Evolutionary conservation across 2,329 filamentous ascomycete genomes (phyloP), one percentile per base, ranked within the genome.

Genomic region (Hymenoscyphus salicellus): DNA sequence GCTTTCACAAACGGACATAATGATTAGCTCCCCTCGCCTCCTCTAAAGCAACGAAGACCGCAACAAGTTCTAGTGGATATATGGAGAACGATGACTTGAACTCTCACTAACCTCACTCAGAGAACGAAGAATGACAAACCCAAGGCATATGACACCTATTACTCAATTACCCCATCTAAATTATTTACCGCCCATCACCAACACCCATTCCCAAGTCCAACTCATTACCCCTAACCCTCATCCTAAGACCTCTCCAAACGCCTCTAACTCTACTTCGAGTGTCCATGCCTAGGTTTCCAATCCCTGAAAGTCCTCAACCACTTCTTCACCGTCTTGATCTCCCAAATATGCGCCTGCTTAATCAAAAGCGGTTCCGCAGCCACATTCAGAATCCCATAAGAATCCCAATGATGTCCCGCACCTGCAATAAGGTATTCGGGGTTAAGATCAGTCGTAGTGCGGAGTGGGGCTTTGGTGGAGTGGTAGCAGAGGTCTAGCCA

Each of bases 401-500:
- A 69, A 38, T 72, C 81, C 82, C 81, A 83, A 70, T 84, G 81
- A 72, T 85, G 83, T 0, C 83, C 82, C 0, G 77, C 79, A 1
- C 81, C 81, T 0, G 79, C 77, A 65, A 85, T 83, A 20, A 84
- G 72, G 61, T 80, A 77, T 61, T 81, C 79, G 0, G 82, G 80
- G 64, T 81, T 77, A n/a, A 80, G 74, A 63, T 82, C 78, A 0
- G 77, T 76, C 8, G 75, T 76, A 4, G 75, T 72, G 6, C 77
- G 72, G 5, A 78, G 74, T 1, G 78, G 75, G 2, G 78, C 79
- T 16, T 78, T 69, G 55, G 77, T 74, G 0, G 81, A 81, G 65
- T 84, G 82, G 66, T 82, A 84, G 70, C 80, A 82, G 2, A 83
- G 67, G 58, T 81, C 81, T 4, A 81, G 75, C 82, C 83, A 85